Percentiles rank a stretch among this genome's conserved stretches.
Conservation (phyloP, 257 asterid species). For the Eustoma russellianum region DNA sequence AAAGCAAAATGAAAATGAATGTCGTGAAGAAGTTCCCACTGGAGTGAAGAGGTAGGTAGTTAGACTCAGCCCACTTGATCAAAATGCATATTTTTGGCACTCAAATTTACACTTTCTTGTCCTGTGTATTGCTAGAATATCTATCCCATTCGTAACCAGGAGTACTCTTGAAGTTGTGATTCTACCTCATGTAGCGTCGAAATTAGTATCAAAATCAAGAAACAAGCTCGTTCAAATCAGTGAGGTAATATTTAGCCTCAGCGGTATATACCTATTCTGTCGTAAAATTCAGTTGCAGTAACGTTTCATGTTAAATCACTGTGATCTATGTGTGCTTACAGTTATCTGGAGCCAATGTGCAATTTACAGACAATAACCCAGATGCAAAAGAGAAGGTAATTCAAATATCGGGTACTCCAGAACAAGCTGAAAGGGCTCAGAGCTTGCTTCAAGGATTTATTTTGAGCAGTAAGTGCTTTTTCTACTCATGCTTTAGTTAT, state of each 20-base stretch:
- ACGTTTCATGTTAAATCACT: background rate
- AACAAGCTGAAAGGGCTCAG: slow-evolving; percentile 96
- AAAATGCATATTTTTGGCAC: background rate
- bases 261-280: background rate
- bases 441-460: slow-evolving; percentile 95
- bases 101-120: background rate
- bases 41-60: slow-evolving; percentile 60
- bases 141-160: slow-evolving; percentile 76
- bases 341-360: slow-evolving; percentile 87
- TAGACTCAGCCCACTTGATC: slow-evolving; percentile 1
- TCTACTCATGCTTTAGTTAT: background rate
- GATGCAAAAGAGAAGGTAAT: slow-evolving; percentile 60
- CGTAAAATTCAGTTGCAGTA: background rate
- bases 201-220: slow-evolving; percentile 60
- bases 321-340: slow-evolving; percentile 15
- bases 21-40: slow-evolving; percentile 53
- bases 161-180: slow-evolving; percentile 81
- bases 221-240: slow-evolving; percentile 72
- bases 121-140: slow-evolving; percentile 29
- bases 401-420: slow-evolving; percentile 88
- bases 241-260: slow-evolving; percentile 40
- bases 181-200: slow-evolving; percentile 73
- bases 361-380: slow-evolving; percentile 57
- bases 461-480: slow-evolving; percentile 65
- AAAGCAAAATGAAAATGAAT: slow-evolving; percentile 56